Evolutionary conservation across 345 rosid species (phyloP), one percentile per base, ranked within the genome.

Genomic region (Toxicodendron radicans): DNA sequence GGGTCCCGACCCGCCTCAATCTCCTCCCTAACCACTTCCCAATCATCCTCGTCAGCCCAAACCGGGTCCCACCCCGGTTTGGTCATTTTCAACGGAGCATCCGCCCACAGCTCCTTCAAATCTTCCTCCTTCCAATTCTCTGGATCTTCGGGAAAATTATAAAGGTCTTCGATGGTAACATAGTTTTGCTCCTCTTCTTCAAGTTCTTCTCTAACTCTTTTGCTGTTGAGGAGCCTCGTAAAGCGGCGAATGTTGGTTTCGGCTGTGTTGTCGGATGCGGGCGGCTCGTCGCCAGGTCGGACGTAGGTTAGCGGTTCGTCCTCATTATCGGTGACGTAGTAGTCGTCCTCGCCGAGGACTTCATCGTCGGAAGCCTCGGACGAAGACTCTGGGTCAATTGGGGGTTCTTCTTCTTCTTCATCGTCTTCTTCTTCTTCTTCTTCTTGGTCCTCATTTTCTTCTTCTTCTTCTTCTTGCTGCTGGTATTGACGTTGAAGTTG

Each of bases 11-110:
- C 97, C 4, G 72, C 89, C 75, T 73, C 65, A 62, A 79, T 76
- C 77, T 87, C 93, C 7, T 90, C 79, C 67, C 62, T 81, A 7
- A 94, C 87, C 23, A 86, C 20, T 2, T 89, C 90, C 91, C 90
- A 90, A 71, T 94, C 97, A 21, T 90, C 87, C 45, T 87, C 89
- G 38, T 89, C 96, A 11, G 93, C 96, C 89, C 86, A 92, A 46
- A 24, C 90, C n/a, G 97, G 98, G 76, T 94, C 98, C 97, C 98
- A 94, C 14, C 98, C 97, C 4, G 94, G 91, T 64, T 89, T 89
- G 21, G 73, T 86, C 79, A 81, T 63, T 56, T 66, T 83, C 73
- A 84, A 5, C 1, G 98, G 97, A 18, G 83, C 89, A 72, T 92
- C 96, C 45, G 89, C 94, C 98, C 98, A 94, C 4, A 87, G 61